These are phyloP conservation scores for Lactarius sanguifluus DNA, from an alignment of 768 basidiomycete genomes.

Conservation along the genomic window DNA sequence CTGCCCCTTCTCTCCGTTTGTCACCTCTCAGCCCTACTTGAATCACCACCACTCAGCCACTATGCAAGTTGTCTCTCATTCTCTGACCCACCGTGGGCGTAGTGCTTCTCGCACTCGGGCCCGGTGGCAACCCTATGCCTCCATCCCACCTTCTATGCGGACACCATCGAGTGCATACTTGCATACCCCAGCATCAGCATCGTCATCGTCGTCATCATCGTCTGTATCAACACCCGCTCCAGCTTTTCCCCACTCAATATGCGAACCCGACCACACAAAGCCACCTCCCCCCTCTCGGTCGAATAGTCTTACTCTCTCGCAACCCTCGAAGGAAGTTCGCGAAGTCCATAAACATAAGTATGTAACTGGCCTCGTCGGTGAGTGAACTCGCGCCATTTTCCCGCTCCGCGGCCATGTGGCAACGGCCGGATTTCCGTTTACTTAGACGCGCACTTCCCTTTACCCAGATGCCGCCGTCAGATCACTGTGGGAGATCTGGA, in stretches of 20 bases:
- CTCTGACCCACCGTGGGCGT: slow-evolving; percentile 70
- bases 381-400: slow-evolving; percentile 34
- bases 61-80: slow-evolving; percentile 44
- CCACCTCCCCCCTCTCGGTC: slow-evolving; percentile 30
- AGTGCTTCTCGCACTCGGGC: slow-evolving; percentile 61
- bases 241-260: slow-evolving; percentile 30
- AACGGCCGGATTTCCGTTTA: slow-evolving; percentile 6
- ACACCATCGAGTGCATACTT: slow-evolving; percentile 40
- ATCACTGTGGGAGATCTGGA: slow-evolving; percentile 78
- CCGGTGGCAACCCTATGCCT: slow-evolving; percentile 80
- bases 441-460: slow-evolving; percentile 15
- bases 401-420: slow-evolving; percentile 16
- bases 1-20: neutral
- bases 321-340: slow-evolving; percentile 39
- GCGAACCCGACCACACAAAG: slow-evolving; percentile 38
- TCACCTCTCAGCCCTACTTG: slow-evolving; percentile 14
- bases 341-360: slow-evolving; percentile 61
- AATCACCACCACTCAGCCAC: slow-evolving; percentile 16
- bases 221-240: slow-evolving; percentile 31
- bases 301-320: slow-evolving; percentile 34
- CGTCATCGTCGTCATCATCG: slow-evolving; percentile 24
- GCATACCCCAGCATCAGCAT: slow-evolving; percentile 29
- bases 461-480: slow-evolving; percentile 74
- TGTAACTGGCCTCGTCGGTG: slow-evolving; percentile 69
- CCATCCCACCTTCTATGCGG: slow-evolving; percentile 38